A percentile compares a stretch with the other conserved stretches of the same genome.
phyloP scores from a whole-genome alignment of 495 filamentous ascomycete species.

The Neurospora sp. region DNA sequence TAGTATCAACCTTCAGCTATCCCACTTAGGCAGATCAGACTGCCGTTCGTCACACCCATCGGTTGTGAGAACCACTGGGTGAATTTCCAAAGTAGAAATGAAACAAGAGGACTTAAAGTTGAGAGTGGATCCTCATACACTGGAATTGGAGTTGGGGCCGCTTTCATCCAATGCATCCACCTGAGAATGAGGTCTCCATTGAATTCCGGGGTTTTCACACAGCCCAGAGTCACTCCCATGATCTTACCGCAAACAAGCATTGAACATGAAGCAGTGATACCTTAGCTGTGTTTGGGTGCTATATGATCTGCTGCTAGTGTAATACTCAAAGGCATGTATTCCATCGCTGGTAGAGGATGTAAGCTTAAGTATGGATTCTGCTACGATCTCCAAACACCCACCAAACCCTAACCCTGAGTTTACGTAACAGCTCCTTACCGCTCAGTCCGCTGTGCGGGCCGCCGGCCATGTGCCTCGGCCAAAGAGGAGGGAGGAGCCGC shows the following conservation, averaged over 20 bases:
- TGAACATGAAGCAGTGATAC: neutral
- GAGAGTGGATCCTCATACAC: neutral
- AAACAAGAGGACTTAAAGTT: neutral
- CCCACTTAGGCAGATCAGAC: no score
- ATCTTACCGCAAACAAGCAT: neutral
- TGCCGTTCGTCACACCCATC: no score
- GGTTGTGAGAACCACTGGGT: neutral
- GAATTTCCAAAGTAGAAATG: neutral
- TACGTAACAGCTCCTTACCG: neutral
- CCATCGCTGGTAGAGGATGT: neutral
- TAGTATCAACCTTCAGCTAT: no score
- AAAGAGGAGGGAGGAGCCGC: constrained; percentile 9
- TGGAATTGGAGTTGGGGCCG: neutral
- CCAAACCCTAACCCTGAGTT: neutral
- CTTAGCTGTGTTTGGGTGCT: neutral
- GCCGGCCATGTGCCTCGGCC: constrained; percentile 15
- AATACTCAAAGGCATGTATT: neutral
- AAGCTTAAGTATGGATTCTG: neutral
- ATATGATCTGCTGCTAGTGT: neutral
- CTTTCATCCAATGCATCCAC: neutral
- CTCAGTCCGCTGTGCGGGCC: neutral
- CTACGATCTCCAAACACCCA: neutral
- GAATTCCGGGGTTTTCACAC: neutral
- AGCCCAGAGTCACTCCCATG: neutral
- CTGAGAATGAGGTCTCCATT: neutral